Conservation (phyloP, 169 alveolate genomes). For the Cryptosporidium bovis region DNA sequence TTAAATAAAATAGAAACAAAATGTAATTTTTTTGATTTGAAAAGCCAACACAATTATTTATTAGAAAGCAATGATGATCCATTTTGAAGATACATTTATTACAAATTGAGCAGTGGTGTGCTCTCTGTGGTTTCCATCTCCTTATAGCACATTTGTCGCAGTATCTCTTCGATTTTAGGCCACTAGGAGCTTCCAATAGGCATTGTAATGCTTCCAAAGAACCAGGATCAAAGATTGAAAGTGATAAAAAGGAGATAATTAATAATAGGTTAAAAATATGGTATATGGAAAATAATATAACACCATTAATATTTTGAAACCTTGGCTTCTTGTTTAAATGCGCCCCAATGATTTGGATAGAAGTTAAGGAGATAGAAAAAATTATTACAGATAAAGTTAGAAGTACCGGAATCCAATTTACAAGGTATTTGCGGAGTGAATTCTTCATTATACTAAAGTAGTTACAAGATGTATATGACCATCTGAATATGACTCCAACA, state of each 20-base stretch:
- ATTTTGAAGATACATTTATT: slow-evolving; percentile 84
- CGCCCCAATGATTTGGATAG: background rate
- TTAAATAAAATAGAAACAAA: slow-evolving; percentile 84
- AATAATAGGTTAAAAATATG: background rate
- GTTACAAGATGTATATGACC: too few species aligned
- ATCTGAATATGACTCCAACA: too few species aligned
- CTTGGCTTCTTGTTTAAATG: background rate
- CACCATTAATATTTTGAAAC: background rate
- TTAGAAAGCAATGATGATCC: slow-evolving; percentile 93
- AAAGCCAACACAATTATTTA: slow-evolving; percentile 90
- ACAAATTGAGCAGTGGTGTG: slow-evolving; percentile 91
- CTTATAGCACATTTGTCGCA: slow-evolving; percentile 75
- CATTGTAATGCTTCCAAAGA: slow-evolving; percentile 13
- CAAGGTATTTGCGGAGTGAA: too few species aligned
- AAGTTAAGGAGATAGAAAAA: background rate
- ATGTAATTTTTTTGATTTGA: slow-evolving; percentile 87
- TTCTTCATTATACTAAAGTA: too few species aligned
- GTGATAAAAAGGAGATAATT: background rate
- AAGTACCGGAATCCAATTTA: background rate
- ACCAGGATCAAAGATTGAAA: slow-evolving; percentile 74
- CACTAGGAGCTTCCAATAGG: background rate
- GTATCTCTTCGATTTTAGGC: background rate
- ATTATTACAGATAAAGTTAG: slow-evolving; percentile 2
- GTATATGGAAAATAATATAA: background rate
- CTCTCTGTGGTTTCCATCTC: slow-evolving; percentile 87